phyloP scores from a whole-genome alignment of 257 asterid genomes.

The Solanum corneliomulleri region DNA sequence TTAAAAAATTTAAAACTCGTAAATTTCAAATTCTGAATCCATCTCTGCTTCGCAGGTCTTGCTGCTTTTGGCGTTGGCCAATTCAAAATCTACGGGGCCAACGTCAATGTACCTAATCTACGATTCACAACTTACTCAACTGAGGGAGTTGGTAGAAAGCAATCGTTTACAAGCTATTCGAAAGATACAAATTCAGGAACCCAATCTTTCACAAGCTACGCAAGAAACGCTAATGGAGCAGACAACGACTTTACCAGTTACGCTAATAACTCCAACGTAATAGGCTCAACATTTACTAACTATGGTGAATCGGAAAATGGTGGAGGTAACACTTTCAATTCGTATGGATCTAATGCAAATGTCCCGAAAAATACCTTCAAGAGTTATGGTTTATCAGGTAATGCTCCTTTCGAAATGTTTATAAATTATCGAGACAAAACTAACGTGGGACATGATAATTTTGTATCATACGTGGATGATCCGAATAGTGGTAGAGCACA shows the following conservation, averaged over 20 bases:
- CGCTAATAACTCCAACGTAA: constrained; percentile 44
- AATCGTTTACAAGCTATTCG: constrained; percentile 32
- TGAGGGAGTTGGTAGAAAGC: constrained; percentile 38
- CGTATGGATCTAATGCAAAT: constrained; percentile 42
- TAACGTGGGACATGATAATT: constrained; percentile 68
- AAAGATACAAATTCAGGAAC: constrained; percentile 44
- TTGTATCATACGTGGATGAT: constrained; percentile 44
- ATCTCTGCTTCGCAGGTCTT: constrained; percentile 1
- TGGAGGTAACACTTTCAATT: constrained; percentile 42
- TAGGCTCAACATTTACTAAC: constrained; percentile 47
- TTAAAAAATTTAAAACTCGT: background rate
- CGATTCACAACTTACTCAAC: constrained; percentile 65
- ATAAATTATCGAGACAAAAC: constrained; percentile 52
- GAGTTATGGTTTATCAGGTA: constrained; percentile 46
- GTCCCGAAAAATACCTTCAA: constrained; percentile 47
- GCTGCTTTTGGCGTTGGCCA: constrained; percentile 53
- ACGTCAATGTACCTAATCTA: constrained; percentile 43
- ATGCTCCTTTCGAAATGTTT: constrained; percentile 47
- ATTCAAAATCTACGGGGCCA: constrained; percentile 29
- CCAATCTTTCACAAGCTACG: constrained; percentile 51
- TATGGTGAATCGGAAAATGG: constrained; percentile 50
- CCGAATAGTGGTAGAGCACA: constrained; percentile 37
- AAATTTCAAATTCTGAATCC: background rate
- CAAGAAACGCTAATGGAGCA: constrained; percentile 57
- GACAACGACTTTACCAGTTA: constrained; percentile 42